phyloP scores from a whole-genome alignment of 2,329 filamentous ascomycete genomes.

The Rhinocladiella mackenziei region DNA sequence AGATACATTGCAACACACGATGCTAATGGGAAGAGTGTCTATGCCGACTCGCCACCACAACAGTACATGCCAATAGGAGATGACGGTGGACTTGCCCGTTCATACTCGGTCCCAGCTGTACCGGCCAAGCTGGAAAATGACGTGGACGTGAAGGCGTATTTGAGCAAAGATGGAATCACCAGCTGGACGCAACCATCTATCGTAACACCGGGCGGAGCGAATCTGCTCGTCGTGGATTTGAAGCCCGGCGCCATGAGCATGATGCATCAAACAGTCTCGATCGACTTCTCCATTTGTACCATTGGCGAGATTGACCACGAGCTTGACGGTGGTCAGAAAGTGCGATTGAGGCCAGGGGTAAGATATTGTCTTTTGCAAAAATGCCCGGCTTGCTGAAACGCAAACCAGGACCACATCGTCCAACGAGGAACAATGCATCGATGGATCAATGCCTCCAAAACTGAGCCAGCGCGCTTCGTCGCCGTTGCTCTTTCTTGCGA shows the following conservation, averaged over 20 bases:
- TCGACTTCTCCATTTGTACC: constrained; percentile 24
- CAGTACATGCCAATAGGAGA: constrained; percentile 10
- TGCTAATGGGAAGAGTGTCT: constrained; percentile 19
- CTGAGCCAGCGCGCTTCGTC: constrained; percentile 21
- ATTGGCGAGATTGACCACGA: constrained; percentile 25
- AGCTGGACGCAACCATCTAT: constrained; percentile 20
- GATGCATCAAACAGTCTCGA: constrained; percentile 25
- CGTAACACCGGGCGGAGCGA: constrained; percentile 20
- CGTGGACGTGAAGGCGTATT: constrained; percentile 24
- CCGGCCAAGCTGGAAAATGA: constrained; percentile 20
- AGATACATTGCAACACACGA: constrained; percentile 23
- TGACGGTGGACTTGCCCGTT: constrained; percentile 17
- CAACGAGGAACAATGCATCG: constrained; percentile 27
- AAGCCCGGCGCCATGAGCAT: constrained; percentile 16
- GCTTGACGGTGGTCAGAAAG: constrained; percentile 24
- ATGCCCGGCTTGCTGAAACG: not conserved
- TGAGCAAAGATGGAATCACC: constrained; percentile 12
- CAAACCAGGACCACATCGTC: constrained; percentile 22
- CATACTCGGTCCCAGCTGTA: constrained; percentile 20
- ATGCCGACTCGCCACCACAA: constrained; percentile 15
- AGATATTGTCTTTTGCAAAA: not conserved
- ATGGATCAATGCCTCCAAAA: constrained; percentile 25
- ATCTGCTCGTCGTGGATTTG: constrained; percentile 24
- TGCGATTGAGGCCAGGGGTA: constrained; percentile 24
- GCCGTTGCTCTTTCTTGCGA: constrained; percentile 19